Evolutionary conservation across 2,329 filamentous ascomycete genomes (phyloP), one percentile per base, ranked within the genome.

Genomic region (Trichoderma koningii): DNA sequence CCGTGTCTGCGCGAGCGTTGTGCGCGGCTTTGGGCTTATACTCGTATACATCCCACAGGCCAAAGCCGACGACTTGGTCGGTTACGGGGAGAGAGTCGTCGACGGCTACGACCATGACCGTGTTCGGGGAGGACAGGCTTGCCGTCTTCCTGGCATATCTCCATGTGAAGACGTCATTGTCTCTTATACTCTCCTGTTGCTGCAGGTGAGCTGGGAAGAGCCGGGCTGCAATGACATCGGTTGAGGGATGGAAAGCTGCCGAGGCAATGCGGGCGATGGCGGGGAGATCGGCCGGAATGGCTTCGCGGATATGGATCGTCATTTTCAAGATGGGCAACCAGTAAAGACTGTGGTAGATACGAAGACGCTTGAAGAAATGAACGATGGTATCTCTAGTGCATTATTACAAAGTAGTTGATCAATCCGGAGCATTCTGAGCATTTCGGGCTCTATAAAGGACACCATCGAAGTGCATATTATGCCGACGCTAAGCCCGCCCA

Each of bases 231-330:
- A 70, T 70, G 55, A 23, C 55, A 44, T 70, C 69, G 5, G 51
- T 68, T 26, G 56, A 26, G 10, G 66, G 68, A 57, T 69, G 48
- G 63, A 74, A 75, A 10, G 72, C 71, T 21, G 66, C 68, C 10
- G 21, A 38, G 47, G 66, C 69, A 55, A 75, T 67, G 41, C 63
- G 60, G n/a, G 69, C 73, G 48, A 74, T 69, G n/a, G 64, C 65
- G 10, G 64, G 60, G n/a, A 67, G 59, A 42, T 75, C 73, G 48
- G 67, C 68, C 48, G 70, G 66, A 15, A 63, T 69, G 28, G 73
- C 71, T 21, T 56, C 67, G 19, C 73, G 70, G 52, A 74, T 48
- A 6, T 53, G 55, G 38, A 73, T 67, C 14, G 72, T 59, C 73
- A 74, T 74, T 2, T 66, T 44, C 15, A 28, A 34, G 12, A 28